Evolutionary conservation across 352 stramenopile species (phyloP).

Genomic region (Phytophthora crassamura): DNA sequence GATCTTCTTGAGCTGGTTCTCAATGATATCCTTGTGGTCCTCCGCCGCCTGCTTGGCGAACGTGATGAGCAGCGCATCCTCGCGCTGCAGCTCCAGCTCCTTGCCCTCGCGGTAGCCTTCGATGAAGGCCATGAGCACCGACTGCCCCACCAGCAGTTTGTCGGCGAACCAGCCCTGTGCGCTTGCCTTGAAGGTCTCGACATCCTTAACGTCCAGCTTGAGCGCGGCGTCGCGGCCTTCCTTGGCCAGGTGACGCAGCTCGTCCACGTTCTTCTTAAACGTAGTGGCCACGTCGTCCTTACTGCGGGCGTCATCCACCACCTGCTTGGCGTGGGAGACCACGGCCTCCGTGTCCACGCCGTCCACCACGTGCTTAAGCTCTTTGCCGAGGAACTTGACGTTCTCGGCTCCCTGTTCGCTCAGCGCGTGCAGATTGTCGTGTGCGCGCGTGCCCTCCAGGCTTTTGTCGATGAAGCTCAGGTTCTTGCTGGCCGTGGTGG

Average conservation of each 20-base stretch:
- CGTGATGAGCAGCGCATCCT: conserved; percentile 79
- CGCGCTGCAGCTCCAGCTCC: conserved; percentile 69
- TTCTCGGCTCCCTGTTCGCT: conserved; percentile 56
- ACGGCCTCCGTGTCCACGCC: conserved; percentile 71
- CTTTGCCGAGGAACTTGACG: conserved; percentile 59
- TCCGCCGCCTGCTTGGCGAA: conserved; percentile 79
- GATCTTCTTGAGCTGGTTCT: conserved; percentile 75
- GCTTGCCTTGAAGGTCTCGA: conserved; percentile 66
- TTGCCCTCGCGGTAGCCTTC: conserved; percentile 85
- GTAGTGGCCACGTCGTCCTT: conserved; percentile 75
- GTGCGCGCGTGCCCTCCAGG: conserved; percentile 70
- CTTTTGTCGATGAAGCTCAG: conserved; percentile 64
- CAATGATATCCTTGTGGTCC: conserved; percentile 74
- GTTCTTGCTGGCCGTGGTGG: conserved; percentile 64
- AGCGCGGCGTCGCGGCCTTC: conserved; percentile 64
- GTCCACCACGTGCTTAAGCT: conserved; percentile 59
- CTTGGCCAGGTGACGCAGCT: conserved; percentile 72
- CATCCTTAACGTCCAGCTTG: conserved; percentile 62
- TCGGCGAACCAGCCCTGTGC: conserved; percentile 84
- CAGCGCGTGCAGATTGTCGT: conserved; percentile 65
- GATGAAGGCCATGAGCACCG: conserved; percentile 85
- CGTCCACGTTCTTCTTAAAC: conserved; percentile 72
- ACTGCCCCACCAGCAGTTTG: conserved; percentile 85
- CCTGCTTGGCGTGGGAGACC: conserved; percentile 56
- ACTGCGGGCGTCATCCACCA: conserved; percentile 71